These are phyloP conservation scores for Aureobasidium uvarum DNA, from an alignment of 2,329 filamentous ascomycete genomes.

Conservation along the genomic window DNA sequence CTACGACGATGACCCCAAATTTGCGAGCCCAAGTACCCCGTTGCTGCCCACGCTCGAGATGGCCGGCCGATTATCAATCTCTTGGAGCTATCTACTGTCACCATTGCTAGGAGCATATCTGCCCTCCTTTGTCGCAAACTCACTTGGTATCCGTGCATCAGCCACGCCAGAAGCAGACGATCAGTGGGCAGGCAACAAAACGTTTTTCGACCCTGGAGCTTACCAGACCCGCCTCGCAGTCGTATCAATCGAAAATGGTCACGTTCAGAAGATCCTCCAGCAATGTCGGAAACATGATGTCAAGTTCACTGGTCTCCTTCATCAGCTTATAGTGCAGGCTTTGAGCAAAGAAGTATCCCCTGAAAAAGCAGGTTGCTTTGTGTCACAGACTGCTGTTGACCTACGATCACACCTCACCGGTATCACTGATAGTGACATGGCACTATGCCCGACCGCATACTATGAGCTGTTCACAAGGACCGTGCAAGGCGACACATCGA, in stretches of 20 bases:
- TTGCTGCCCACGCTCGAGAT: slow-evolving; percentile 44
- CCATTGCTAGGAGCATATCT: slow-evolving; percentile 43
- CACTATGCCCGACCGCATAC: slow-evolving; percentile 34
- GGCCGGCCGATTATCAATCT: slow-evolving; percentile 43
- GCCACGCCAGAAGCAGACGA: slow-evolving; percentile 33
- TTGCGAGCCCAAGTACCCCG: slow-evolving; percentile 28
- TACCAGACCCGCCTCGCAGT: slow-evolving; percentile 38
- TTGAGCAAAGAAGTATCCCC: slow-evolving; percentile 32
- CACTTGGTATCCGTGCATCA: slow-evolving; percentile 39
- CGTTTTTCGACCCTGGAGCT: slow-evolving; percentile 34
- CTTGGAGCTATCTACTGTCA: slow-evolving; percentile 46
- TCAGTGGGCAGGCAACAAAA: slow-evolving; percentile 40
- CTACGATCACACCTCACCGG: slow-evolving; percentile 42
- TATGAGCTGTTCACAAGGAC: slow-evolving; percentile 33
- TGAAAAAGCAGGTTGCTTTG: slow-evolving; percentile 38
- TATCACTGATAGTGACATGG: slow-evolving; percentile 40
- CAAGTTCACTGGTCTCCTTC: slow-evolving; percentile 46
- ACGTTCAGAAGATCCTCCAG: slow-evolving; percentile 36
- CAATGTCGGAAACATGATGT: slow-evolving; percentile 38
- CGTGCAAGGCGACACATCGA: background rate
- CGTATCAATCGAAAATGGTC: slow-evolving; percentile 36
- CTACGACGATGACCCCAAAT: slow-evolving; percentile 15
- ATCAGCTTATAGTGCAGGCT: slow-evolving; percentile 44
- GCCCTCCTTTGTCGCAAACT: slow-evolving; percentile 38
- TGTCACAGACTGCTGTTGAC: slow-evolving; percentile 44